Base-by-base conservation (phyloP, 148 eudicot species). In the Vaccinium vitisidaea region DNA sequence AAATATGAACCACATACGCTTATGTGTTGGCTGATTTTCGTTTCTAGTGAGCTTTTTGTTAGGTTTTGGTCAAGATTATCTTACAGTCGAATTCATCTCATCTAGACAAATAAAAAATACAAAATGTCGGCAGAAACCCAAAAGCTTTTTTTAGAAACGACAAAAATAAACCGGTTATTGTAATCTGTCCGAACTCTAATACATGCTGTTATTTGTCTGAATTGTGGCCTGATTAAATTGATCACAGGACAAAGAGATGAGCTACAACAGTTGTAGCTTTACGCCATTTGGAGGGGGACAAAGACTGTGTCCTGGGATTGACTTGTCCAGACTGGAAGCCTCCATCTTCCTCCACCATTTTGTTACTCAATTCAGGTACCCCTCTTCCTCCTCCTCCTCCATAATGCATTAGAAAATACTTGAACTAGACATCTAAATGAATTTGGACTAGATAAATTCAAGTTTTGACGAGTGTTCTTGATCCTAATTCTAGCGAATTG, bases 231-330 rank as follows among this genome's bases (percentile, higher is more conserved):
- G 21, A 39, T 19, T 21, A 65, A 65, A n/a, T 0, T 49, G 46
- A 46, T 16, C 82, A 59, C 89, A 94, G 99, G 90, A 89, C 55
- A 90, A 76, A 87, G 98, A 93, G 46, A 92, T 76, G 21, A 91
- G 85, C 76, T 27, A 0, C 18, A 69, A 27, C 10, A 92, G 61
- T 65, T 83, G 86, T 78, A 91, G 84, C 79, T 96, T 97, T 86
- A 95, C 94, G 19, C 99, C 99, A 55, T 97, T 97, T 84, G 99
- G 99, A 52, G 99, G 99, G 7, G 99, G 99, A 25, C 98, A 91
- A 82, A 91, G 99, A 90, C 86, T 97, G 48, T 97, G 99, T 82
- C 99, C 99, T 39, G 99, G 99, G 15, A 84, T 91, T 82, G 99
- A 97, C 87, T 88, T 97, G 87, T 98, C 99, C 77, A 91, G 98